Evolutionary conservation across 225 moss, liverwort and hornwort genomes (phyloP), one percentile per base, ranked within the genome.

Genomic region (Anthoceros angustus): DNA sequence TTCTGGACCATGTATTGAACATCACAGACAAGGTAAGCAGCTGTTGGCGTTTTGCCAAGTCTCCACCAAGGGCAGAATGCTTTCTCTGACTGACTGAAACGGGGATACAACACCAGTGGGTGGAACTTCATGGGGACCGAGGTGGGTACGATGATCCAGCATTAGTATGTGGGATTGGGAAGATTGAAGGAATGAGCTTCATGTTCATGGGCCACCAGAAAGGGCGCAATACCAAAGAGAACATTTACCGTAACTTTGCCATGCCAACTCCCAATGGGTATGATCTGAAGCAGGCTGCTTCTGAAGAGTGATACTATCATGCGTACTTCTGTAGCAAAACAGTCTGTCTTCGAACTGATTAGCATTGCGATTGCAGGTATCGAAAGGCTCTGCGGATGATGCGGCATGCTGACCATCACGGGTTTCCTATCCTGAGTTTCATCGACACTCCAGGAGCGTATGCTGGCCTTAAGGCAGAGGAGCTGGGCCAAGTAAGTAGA

Each of bases 221-320:
- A 76, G 95, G 95, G 14, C 86, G 95, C 68, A 98, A 98, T 48
- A 98, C 95, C 2, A 98, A 89, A 80, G 95, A 98, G 72, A 98
- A 98, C 66, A 98, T 98, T 9, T 74, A 85, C 74, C 85, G 95
- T 45, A 98, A 98, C 67, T 98, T 98, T 76, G 95, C 95, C 62
- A 98, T 98, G 95, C 95, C 95, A 42, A 98, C 91, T 70, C 95
- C 95, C 32, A 98, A 98, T 62, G 95, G 95, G 95, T 98, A 78
- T 12, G 63, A 38, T 42, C 18, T 18, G 18, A 0, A 55, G 55
- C 55, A 20, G 4, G 32, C 32, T 32, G 32, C 32, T 1, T 25
- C 39, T 41, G 5, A 24, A 42, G n/a, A n/a, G n/a, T 12, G 20
- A 39, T 43, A 21, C 55, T 49, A 45, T 21, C 14, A 12, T 10